Evolutionary conservation across 2,329 filamentous ascomycete species (phyloP), one percentile per base, ranked within the genome.

Genomic region (Aspergillus versicolor): DNA sequence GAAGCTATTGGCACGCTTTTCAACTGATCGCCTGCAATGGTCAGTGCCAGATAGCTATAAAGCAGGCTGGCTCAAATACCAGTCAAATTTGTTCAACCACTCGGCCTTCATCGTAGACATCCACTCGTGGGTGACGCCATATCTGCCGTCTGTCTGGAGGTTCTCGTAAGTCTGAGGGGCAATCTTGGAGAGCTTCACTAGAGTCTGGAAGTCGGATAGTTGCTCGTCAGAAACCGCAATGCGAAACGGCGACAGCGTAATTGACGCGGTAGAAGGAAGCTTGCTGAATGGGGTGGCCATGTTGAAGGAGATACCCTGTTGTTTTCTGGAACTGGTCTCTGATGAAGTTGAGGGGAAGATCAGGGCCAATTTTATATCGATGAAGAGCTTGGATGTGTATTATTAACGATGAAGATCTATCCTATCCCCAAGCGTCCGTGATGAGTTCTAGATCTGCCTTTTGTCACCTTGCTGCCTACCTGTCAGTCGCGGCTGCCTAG

Each of bases 161-260:
- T 81, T 81, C 60, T 83, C 81, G 44, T 75, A 84, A 2, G 78
- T 80, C 4, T 70, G 66, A 1, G 80, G 79, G 1, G 75, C 80
- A 15, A 84, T 70, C 52, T 76, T 80, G 3, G 81, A 79, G 6
- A 82, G 67, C 52, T 73, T 73, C 9, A 84, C 64, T 1, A 84
- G 69, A 4, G 77, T 72, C 57, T 77, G 73, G 58, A 84, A 77
- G 21, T 81, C 77, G 13, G 73, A 60, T 2, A 84, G 59, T 40
- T 79, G 73, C 27, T 75, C 67, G 6, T 82, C 77, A 0, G 77
- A 64, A 7, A 82, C 68, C 7, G 71, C 60, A 32, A 77, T 69
- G 15, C 69, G 75, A 67, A 81, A 83, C 0, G 77, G 75, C 17
- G 70, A 71, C 5, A 73, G 70, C 13, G 72, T 54, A 11, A 75